phyloP scores from a whole-genome alignment of 345 rosid genomes.

The Acer saccharum region DNA sequence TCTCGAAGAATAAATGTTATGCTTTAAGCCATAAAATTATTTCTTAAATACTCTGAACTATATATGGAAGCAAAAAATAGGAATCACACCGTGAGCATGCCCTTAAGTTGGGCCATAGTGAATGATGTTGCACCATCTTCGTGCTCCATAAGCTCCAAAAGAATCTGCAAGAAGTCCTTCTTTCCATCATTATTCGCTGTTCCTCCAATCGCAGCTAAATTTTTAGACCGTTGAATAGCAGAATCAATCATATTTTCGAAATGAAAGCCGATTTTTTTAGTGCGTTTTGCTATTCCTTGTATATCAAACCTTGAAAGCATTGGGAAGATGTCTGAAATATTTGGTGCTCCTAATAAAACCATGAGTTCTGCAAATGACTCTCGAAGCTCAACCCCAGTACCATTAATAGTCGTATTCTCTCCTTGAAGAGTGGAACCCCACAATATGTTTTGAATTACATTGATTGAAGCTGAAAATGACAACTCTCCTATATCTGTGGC shows the following conservation, averaged over 20 bases:
- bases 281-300: slow-evolving; percentile 39
- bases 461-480: slow-evolving; percentile 17
- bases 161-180: slow-evolving; percentile 35
- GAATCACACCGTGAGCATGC: slow-evolving; percentile 32
- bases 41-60: neutral
- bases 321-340: slow-evolving; percentile 52
- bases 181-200: neutral
- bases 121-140: slow-evolving; percentile 21
- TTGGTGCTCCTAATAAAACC: slow-evolving; percentile 35
- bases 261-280: neutral
- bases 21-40: no score
- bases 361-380: slow-evolving; percentile 22
- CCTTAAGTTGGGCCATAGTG: slow-evolving; percentile 31
- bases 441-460: slow-evolving; percentile 31
- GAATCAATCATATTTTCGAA: slow-evolving; percentile 27
- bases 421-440: slow-evolving; percentile 40
- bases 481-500: slow-evolving; percentile 36
- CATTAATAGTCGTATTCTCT: slow-evolving; percentile 2
- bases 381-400: slow-evolving; percentile 22
- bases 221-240: slow-evolving; percentile 25
- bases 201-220: neutral
- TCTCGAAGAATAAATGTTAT: no score
- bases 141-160: slow-evolving; percentile 28
- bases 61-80: neutral
- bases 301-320: slow-evolving; percentile 43